These are phyloP conservation scores for Erodium moschatum DNA, from an alignment of 441 rosid species.

Conservation along the genomic window DNA sequence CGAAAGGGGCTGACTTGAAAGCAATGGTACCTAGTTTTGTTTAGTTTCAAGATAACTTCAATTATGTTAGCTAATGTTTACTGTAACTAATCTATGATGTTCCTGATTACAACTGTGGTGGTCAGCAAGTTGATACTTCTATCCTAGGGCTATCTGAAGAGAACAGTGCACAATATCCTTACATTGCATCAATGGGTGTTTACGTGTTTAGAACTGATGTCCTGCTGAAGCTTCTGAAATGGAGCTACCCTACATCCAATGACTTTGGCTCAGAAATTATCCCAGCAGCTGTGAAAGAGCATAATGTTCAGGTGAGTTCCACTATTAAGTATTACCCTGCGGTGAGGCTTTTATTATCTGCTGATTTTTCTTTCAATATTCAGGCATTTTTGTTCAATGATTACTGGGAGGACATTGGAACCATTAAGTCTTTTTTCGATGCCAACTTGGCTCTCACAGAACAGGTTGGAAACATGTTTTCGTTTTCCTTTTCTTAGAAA, in stretches of 20 bases:
- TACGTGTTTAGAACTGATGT: conserved; percentile 70
- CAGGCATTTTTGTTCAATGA: conserved; percentile 71
- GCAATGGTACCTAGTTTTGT: conserved; percentile 44
- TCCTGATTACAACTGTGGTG: background rate
- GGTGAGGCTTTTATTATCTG: background rate
- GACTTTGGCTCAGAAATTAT: conserved; percentile 93
- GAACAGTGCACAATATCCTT: conserved; percentile 56
- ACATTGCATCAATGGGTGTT: conserved; percentile 94
- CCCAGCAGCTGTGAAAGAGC: conserved; percentile 77
- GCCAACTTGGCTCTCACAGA: conserved; percentile 83
- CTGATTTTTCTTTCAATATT: background rate
- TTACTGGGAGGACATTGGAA: conserved; percentile 86
- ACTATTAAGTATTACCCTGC: background rate
- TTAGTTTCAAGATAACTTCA: background rate
- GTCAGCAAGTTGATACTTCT: conserved; percentile 70
- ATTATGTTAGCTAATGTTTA: no score
- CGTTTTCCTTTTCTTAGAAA: no score
- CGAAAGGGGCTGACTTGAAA: conserved; percentile 55
- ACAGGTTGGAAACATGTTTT: conserved; percentile 38
- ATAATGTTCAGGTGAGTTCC: conserved; percentile 56
- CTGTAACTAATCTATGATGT: background rate
- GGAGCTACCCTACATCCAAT: conserved; percentile 68
- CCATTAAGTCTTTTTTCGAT: conserved; percentile 70
- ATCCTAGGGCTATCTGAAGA: conserved; percentile 54
- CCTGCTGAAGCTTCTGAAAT: conserved; percentile 56